phyloP scores from a whole-genome alignment of 306 rosid species.

The Delonix regia region DNA sequence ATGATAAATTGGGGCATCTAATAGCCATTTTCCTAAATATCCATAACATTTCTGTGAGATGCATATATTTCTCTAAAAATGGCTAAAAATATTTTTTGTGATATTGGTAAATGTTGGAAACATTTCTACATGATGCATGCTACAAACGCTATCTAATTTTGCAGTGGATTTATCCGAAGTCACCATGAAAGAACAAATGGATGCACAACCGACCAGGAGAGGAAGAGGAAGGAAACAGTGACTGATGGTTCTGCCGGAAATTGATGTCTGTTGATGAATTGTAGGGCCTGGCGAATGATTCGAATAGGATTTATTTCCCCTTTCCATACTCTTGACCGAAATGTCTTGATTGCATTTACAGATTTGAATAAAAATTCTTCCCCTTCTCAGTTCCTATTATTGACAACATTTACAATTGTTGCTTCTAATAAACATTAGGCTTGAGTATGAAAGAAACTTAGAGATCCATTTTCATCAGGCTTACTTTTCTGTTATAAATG shows the following conservation, averaged over 20 bases:
- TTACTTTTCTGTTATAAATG: too few relatives aligned
- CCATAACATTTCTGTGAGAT: background rate
- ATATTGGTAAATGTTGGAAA: slow-evolving; percentile 28
- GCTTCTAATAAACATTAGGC: background rate
- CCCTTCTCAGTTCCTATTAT: slow-evolving; percentile 26
- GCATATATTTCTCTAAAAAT: slow-evolving; percentile 16
- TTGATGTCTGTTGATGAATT: slow-evolving; percentile 31
- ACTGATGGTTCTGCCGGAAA: slow-evolving; percentile 35
- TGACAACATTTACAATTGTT: background rate
- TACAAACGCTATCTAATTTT: slow-evolving; percentile 1
- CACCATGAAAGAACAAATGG: slow-evolving; percentile 73
- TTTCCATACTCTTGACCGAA: slow-evolving; percentile 10
- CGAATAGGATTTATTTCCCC: slow-evolving; percentile 8
- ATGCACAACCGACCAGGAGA: slow-evolving; percentile 67
- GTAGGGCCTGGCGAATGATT: slow-evolving; percentile 33
- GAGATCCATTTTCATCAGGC: too few relatives aligned
- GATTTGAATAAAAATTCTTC: background rate
- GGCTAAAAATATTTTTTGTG: slow-evolving; percentile 2
- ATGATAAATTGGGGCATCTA: slow-evolving; percentile 4
- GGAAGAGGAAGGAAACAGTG: slow-evolving; percentile 89
- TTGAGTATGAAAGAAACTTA: too few relatives aligned
- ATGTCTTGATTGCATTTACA: slow-evolving; percentile 10
- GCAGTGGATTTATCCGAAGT: slow-evolving; percentile 78
- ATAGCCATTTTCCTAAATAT: background rate
- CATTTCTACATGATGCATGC: slow-evolving; percentile 1